Evolutionary conservation across 208 protist species (phyloP), one percentile per base, ranked within the genome.

Genomic region (Herpetomonas samuelpessoai): DNA sequence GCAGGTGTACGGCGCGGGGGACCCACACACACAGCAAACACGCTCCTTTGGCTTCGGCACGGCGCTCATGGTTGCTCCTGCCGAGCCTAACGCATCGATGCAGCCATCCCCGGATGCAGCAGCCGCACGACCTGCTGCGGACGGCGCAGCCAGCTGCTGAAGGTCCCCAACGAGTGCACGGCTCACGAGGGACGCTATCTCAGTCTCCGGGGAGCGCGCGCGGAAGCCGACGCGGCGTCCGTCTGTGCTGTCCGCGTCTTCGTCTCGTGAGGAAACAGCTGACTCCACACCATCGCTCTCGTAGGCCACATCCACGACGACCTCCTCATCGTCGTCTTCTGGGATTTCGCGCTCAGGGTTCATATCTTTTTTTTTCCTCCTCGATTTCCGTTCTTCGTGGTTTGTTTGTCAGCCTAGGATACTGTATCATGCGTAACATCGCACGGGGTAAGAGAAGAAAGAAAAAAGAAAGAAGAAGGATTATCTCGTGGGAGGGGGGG

Each of bases 11-110:
- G 78, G 14, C 10, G 86, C 62, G 10, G 31, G 47, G 1, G 65
- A 45, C 28, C 71, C 66, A 51, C 89, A 96, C 4, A 93, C 62
- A 58, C 82, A 93, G 62, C 89, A 96, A 6, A 19, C 4, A 2
- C 45, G 27, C 26, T 47, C 57, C 21, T 53, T 52, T 10, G 46
- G 28, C 19, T 45, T 35, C 18, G 14, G 31, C 29, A n/a, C n/a
- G n/a, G n/a, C n/a, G n/a, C n/a, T n/a, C n/a, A n/a, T n/a, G n/a
- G n/a, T n/a, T n/a, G n/a, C n/a, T n/a, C n/a, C n/a, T n/a, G n/a
- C n/a, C n/a, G n/a, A n/a, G n/a, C n/a, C n/a, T n/a, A n/a, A n/a
- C n/a, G n/a, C n/a, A n/a, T n/a, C n/a, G n/a, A n/a, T n/a, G n/a
- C n/a, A n/a, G n/a, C n/a, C n/a, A n/a, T 41, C 49, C n/a, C 19